Evolutionary conservation across 1,284 basidiomycete species (phyloP).

Genomic region (Pseudozyma sp.): DNA sequence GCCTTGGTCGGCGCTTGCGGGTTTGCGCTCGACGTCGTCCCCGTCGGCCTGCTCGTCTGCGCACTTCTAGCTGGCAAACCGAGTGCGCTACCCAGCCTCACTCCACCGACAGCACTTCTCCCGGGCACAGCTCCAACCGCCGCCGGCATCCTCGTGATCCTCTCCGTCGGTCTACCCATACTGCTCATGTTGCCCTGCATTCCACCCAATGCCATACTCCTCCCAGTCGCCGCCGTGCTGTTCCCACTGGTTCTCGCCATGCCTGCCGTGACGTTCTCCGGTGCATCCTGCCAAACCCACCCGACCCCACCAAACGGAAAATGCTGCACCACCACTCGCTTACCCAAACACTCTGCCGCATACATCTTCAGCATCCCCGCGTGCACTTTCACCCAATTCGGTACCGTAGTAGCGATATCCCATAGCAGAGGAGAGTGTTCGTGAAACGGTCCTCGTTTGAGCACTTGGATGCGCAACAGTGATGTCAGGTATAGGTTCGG

Average conservation of each 20-base stretch:
- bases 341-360: conserved; percentile 91
- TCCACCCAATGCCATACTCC: conserved; percentile 29
- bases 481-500: conserved; percentile 70
- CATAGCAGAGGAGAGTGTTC: conserved; percentile 78
- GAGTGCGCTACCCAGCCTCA: neutral
- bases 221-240: neutral
- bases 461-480: conserved; percentile 74
- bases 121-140: neutral
- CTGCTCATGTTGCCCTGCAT: conserved; percentile 34
- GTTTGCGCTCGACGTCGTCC: no score
- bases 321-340: conserved; percentile 96
- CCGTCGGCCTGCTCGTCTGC: no score
- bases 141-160: conserved; percentile 9
- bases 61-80: neutral
- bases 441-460: conserved; percentile 59
- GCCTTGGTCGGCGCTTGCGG: no score
- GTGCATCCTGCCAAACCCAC: conserved; percentile 26
- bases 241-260: neutral
- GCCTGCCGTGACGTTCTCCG: neutral
- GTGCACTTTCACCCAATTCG: conserved; percentile 89
- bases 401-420: conserved; percentile 85
- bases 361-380: conserved; percentile 95
- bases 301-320: conserved; percentile 78
- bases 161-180: conserved; percentile 36
- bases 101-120: no score